A percentile compares a stretch with the other conserved stretches of the same genome.
Evolutionary conservation across 805 yeast genomes (phyloP).

Genomic region (Komagataella populi): DNA sequence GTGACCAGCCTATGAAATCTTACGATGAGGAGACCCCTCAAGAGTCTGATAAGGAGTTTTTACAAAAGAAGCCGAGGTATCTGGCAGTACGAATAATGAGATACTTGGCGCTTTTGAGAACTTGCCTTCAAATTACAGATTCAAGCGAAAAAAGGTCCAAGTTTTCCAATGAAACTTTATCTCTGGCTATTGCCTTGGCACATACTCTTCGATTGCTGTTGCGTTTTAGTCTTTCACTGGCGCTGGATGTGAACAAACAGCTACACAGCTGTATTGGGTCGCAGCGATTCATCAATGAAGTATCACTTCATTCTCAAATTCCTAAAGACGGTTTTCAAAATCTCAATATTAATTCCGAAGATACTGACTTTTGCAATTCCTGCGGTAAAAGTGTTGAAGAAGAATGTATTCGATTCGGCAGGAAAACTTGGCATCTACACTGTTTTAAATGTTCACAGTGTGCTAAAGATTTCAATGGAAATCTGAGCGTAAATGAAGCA

Average conservation of each 20-base stretch:
- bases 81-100: slow-evolving; percentile 84
- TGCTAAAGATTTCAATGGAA: slow-evolving; percentile 21
- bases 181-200: slow-evolving; percentile 82
- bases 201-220: slow-evolving; percentile 82
- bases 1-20: slow-evolving; percentile 7
- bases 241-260: slow-evolving; percentile 52
- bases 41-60: slow-evolving; percentile 7
- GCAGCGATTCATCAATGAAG: slow-evolving; percentile 44
- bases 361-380: slow-evolving; percentile 63
- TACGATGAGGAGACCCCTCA: slow-evolving; percentile 1
- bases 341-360: slow-evolving; percentile 36
- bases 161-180: slow-evolving; percentile 53
- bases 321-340: slow-evolving; percentile 23
- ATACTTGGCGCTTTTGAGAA: slow-evolving; percentile 67
- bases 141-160: slow-evolving; percentile 14
- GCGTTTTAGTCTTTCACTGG: slow-evolving; percentile 64
- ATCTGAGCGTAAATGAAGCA: slow-evolving; percentile 29
- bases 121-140: slow-evolving; percentile 22
- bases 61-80: slow-evolving; percentile 62
- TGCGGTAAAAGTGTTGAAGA: slow-evolving; percentile 78
- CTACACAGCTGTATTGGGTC: slow-evolving; percentile 47
- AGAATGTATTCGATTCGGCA: slow-evolving; percentile 49
- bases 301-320: slow-evolving; percentile 30
- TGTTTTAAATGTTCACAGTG: slow-evolving; percentile 66
- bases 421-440: slow-evolving; percentile 67